phyloP scores from a whole-genome alignment of 495 filamentous ascomycete species.

The Penicillium robsamsonii region DNA sequence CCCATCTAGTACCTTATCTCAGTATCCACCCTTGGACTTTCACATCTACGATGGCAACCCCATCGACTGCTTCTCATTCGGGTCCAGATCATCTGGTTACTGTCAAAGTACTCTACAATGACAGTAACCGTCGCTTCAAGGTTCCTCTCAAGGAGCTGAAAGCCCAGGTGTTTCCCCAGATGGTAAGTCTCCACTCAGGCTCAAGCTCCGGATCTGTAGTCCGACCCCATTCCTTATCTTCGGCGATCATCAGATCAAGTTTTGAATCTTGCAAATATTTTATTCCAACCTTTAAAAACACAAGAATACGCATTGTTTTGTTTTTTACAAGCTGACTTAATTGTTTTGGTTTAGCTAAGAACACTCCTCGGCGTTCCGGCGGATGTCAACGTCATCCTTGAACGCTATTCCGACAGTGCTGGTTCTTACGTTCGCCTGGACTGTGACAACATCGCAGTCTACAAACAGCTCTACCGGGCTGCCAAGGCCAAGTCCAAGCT shows the following conservation, averaged over 20 bases:
- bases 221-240: slow-evolving; percentile 24
- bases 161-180: slow-evolving; percentile 69
- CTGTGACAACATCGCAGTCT: slow-evolving; percentile 71
- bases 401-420: slow-evolving; percentile 96
- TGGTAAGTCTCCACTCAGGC: slow-evolving; percentile 65
- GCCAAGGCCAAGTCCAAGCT: slow-evolving; percentile 99
- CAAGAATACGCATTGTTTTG: slow-evolving; percentile 3
- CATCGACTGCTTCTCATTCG: slow-evolving; percentile 28
- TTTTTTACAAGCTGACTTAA: slow-evolving; percentile 19
- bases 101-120: slow-evolving; percentile 73
- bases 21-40: slow-evolving; percentile 4
- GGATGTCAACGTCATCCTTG: slow-evolving; percentile 68
- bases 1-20: slow-evolving; percentile 9
- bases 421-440: slow-evolving; percentile 77
- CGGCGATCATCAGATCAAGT: slow-evolving; percentile 14
- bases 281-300: not conserved
- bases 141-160: slow-evolving; percentile 84
- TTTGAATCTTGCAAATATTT: not conserved
- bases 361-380: slow-evolving; percentile 66
- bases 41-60: slow-evolving; percentile 34
- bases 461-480: slow-evolving; percentile 95
- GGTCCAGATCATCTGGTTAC: slow-evolving; percentile 75
- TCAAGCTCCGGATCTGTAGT: slow-evolving; percentile 25
- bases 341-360: slow-evolving; percentile 61
- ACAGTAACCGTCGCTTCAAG: slow-evolving; percentile 83